These are phyloP conservation scores for Podospora conica DNA, from an alignment of 495 filamentous ascomycete species.

Conservation along the genomic window DNA sequence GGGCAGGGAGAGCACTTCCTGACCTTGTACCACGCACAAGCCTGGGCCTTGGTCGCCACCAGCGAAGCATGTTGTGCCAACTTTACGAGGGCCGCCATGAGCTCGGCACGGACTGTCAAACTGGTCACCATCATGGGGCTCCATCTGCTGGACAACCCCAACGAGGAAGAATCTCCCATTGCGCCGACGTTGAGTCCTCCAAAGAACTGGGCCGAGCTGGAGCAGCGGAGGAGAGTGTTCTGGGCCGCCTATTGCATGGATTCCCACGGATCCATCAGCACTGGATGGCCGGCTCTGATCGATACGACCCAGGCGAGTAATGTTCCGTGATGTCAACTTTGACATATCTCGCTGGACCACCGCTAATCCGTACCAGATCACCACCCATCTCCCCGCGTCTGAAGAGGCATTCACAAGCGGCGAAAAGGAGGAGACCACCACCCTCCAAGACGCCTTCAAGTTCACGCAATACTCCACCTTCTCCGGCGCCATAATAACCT, in stretches of 20 bases:
- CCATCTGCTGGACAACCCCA: constrained; percentile 38
- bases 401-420: constrained; percentile 37
- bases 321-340: neutral
- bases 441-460: constrained; percentile 32
- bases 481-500: constrained; percentile 34
- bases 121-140: constrained; percentile 44
- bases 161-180: constrained; percentile 28
- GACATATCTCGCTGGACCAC: constrained; percentile 3
- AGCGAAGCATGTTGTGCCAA: constrained; percentile 39
- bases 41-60: constrained; percentile 38
- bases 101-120: constrained; percentile 32
- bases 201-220: constrained; percentile 41
- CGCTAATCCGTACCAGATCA: constrained; percentile 25
- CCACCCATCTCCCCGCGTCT: constrained; percentile 39
- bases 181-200: constrained; percentile 33
- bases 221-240: constrained; percentile 48
- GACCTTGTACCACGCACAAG: constrained; percentile 41
- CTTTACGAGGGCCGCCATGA: constrained; percentile 43
- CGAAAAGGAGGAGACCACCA: constrained; percentile 26
- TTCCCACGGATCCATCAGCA: constrained; percentile 40
- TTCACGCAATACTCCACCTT: constrained; percentile 37
- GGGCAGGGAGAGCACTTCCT: constrained; percentile 41
- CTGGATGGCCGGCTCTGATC: constrained; percentile 43
- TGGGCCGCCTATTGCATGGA: constrained; percentile 50
- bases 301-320: constrained; percentile 33